Evolutionary conservation across 768 basidiomycete species (phyloP).

Genomic region (Lactarius vividus): DNA sequence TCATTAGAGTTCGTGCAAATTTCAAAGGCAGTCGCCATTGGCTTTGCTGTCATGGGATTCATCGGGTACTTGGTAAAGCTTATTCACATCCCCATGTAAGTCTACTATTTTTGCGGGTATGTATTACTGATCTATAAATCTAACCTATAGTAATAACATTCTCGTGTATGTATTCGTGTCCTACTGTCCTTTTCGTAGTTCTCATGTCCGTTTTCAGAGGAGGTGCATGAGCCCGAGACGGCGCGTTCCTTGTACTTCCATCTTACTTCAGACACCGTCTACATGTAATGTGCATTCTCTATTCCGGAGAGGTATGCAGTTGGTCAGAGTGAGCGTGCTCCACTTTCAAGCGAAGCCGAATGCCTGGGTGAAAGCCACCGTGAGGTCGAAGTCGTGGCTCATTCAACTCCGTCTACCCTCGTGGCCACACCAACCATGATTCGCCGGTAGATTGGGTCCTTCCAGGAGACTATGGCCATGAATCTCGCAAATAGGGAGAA

Average conservation of each 20-base stretch:
- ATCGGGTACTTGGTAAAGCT: conserved; percentile 99
- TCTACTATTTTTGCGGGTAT: conserved; percentile 28
- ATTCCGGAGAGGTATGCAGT: neutral
- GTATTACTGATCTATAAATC: conserved; percentile 25
- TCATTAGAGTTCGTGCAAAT: conserved; percentile 87
- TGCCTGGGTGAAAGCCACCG: neutral
- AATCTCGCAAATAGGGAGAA: neutral
- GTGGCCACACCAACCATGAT: neutral
- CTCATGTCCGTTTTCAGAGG: conserved; percentile 49
- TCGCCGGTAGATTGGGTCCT: neutral
- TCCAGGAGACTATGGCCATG: neutral
- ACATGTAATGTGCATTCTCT: neutral
- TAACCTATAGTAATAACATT: conserved; percentile 79
- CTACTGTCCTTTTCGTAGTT: neutral
- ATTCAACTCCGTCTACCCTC: neutral
- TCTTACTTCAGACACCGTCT: conserved; percentile 16
- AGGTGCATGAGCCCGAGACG: conserved; percentile 53
- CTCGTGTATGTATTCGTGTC: conserved; percentile 72
- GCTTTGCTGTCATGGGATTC: conserved; percentile 99
- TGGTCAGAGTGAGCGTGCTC: neutral
- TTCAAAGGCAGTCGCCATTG: conserved; percentile 93
- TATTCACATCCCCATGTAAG: conserved; percentile 97
- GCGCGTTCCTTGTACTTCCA: conserved; percentile 19
- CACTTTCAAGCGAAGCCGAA: neutral
- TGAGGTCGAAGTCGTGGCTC: neutral